These are phyloP conservation scores for Athelia sp. DNA, from an alignment of 1,284 basidiomycete species.

Conservation along the genomic window DNA sequence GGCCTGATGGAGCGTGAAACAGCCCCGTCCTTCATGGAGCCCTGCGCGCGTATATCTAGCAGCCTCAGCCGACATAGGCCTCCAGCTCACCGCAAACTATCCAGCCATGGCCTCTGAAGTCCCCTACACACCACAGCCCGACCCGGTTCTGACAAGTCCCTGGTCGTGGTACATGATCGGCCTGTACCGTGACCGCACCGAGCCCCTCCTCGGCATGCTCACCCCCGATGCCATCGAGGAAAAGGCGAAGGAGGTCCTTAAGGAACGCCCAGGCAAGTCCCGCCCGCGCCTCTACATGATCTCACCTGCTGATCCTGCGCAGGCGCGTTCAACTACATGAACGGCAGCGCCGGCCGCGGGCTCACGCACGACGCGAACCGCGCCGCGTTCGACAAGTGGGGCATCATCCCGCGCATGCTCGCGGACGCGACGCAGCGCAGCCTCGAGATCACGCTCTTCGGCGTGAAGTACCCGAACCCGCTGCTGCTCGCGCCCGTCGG, in stretches of 20 bases:
- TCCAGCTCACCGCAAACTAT: no score
- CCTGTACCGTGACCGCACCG: no score
- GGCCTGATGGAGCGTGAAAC: no score
- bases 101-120: no score
- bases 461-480: conserved; percentile 58
- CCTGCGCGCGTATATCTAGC: no score
- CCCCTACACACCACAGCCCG: no score
- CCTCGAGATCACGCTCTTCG: conserved; percentile 63
- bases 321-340: conserved; percentile 63
- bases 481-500: conserved; percentile 73
- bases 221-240: conserved; percentile 37
- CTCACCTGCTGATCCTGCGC: neutral
- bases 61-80: no score
- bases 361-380: conserved; percentile 55
- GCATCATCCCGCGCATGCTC: conserved; percentile 74
- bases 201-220: no score
- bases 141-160: no score
- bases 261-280: conserved; percentile 28
- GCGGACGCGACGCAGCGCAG: conserved; percentile 60
- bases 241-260: conserved; percentile 36
- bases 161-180: no score
- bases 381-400: conserved; percentile 52
- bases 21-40: no score
- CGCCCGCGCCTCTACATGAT: conserved; percentile 5
- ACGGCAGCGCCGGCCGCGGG: conserved; percentile 56